These are phyloP conservation scores for Cytospora mali DNA, from an alignment of 2,329 filamentous ascomycete species.

Conservation along the genomic window DNA sequence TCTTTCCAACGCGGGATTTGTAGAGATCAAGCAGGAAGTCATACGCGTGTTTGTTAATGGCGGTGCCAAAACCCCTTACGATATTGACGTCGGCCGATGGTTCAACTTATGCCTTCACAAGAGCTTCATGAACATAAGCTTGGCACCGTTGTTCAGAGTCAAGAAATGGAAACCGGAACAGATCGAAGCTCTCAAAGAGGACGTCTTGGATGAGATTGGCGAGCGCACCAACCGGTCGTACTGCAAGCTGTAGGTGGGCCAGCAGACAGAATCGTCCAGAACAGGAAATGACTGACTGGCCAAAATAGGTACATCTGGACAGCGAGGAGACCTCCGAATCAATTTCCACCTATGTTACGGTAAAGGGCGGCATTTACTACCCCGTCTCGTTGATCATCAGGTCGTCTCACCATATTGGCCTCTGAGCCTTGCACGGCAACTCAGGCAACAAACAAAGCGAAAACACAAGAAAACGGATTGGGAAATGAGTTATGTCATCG, in stretches of 20 bases:
- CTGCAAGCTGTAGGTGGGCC: conserved; percentile 71
- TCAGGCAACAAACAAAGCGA: neutral
- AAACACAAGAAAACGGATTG: no score
- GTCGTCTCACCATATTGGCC: neutral
- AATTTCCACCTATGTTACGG: conserved; percentile 5
- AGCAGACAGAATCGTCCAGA: conserved; percentile 4
- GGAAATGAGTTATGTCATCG: conserved; percentile 4
- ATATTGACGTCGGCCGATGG: conserved; percentile 75
- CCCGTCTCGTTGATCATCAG: neutral
- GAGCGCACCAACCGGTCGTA: conserved; percentile 70
- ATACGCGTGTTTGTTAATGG: conserved; percentile 73
- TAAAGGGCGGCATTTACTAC: conserved; percentile 18
- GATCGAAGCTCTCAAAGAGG: conserved; percentile 62
- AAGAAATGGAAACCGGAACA: conserved; percentile 63
- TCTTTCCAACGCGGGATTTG: conserved; percentile 74
- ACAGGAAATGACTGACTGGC: neutral
- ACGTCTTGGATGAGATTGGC: conserved; percentile 70
- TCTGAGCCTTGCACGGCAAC: neutral
- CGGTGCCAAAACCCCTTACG: conserved; percentile 66
- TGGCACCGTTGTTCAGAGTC: conserved; percentile 72
- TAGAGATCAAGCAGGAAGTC: conserved; percentile 72
- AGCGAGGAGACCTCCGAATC: conserved; percentile 33
- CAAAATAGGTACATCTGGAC: conserved; percentile 39
- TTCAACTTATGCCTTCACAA: conserved; percentile 79
- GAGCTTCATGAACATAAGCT: conserved; percentile 71